Percentiles rank a stretch among this genome's conserved stretches.
These are phyloP conservation scores for Neurospora sp. DNA, from an alignment of 495 filamentous ascomycete genomes.

Conservation along the genomic window DNA sequence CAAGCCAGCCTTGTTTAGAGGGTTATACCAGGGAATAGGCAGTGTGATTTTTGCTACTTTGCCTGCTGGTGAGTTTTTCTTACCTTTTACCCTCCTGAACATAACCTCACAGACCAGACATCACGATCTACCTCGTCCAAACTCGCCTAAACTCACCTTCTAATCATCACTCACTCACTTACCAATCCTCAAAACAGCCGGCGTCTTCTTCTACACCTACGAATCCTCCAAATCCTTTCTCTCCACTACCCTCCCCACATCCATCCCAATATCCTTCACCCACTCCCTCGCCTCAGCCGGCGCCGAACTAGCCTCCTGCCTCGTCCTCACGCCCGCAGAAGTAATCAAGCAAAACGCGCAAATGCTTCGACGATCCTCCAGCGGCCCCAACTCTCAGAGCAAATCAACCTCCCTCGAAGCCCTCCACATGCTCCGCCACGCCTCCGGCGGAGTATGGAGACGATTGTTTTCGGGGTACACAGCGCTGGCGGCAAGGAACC, in stretches of 20 bases:
- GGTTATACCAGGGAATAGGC: constrained; percentile 81
- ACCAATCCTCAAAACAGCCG: constrained; percentile 40
- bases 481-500: constrained; percentile 65
- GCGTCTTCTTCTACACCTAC: constrained; percentile 85
- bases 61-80: constrained; percentile 54
- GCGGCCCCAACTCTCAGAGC: background rate
- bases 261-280: constrained; percentile 52
- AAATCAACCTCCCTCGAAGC: constrained; percentile 35
- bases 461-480: constrained; percentile 69
- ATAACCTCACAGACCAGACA: no score
- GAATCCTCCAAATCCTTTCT: constrained; percentile 59
- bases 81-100: background rate
- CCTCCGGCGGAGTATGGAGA: constrained; percentile 18
- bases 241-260: constrained; percentile 18
- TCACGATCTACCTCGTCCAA: no score
- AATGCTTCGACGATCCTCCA: constrained; percentile 35
- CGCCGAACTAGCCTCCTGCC: constrained; percentile 73
- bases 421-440: constrained; percentile 25
- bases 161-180: background rate
- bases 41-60: constrained; percentile 82
- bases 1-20: constrained; percentile 40
- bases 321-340: constrained; percentile 80
- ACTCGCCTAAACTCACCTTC: background rate
- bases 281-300: constrained; percentile 61
- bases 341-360: constrained; percentile 93